Base-by-base conservation (phyloP, 2,329 filamentous ascomycete species). In the Colletotrichum lupini region DNA sequence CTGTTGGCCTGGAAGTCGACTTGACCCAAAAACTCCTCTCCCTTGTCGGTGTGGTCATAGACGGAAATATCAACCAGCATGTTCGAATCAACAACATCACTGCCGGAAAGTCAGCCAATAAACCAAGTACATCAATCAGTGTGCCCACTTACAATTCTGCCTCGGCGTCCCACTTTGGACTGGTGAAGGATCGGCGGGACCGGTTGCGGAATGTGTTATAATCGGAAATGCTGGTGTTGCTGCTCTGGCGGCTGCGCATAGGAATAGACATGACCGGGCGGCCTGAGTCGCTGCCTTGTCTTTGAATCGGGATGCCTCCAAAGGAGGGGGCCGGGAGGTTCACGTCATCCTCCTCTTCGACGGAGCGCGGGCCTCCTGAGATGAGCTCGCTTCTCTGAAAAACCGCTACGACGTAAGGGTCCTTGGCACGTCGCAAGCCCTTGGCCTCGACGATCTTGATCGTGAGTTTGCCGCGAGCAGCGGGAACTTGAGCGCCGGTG, bases 341-440 rank as follows among this genome's bases (percentile, higher is more conserved):
- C 71, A 87, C 79, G 68, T 92, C 90, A 57, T 92, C 90, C 46
- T 90, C 88, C 57, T 93, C 92, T 37, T 88, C 86, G 28, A 88
- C 84, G 67, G 87, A 87, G 46, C 92, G 90, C 14, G 95, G 94
- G 2, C 95, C 95, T 68, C 94, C 93, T 1, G 97, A 98, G 68
- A 99, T 98, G 78, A 97, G 93, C 82, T 99, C 97, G 80, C 96
- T 98, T 81, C 95, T 94, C 82, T 99, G 97, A 80, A 98, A 99
- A 30, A 98, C 95, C 72, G 94, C 97, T 12, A 99, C 95, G 65
- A 98, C 94, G 79, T 99, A 99, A 1, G 97, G 97, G 79, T 98
- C 94, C 72, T 92, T 91, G 80, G 95, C 95, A 71, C 92, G 94
- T 74, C 93, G 90, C 65, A 99, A 85, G 11, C 94, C 94, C 78